A percentile compares a stretch with the other conserved stretches of the same genome.
Evolutionary conservation across 352 stramenopile genomes (phyloP).

Genomic region (Phytophthora chlamydospora): DNA sequence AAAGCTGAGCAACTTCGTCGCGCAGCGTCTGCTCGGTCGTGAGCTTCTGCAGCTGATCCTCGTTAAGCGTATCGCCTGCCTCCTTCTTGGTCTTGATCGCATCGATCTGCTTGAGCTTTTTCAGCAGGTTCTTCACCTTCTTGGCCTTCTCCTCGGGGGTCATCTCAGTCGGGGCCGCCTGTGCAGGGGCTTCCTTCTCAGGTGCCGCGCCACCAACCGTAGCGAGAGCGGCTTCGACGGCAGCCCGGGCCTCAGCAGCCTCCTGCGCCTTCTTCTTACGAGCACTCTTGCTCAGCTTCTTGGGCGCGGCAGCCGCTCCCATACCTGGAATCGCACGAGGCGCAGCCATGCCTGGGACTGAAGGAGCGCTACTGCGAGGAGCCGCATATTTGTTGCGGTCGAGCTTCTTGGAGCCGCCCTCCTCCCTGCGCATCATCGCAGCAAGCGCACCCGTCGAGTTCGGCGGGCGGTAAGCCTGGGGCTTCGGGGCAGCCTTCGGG

Average conservation of each 20-base stretch:
- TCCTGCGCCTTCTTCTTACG: constrained; percentile 89
- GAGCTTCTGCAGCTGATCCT: constrained; percentile 84
- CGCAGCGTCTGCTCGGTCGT: constrained; percentile 64
- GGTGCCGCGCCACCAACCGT: constrained; percentile 37
- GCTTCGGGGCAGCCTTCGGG: constrained; percentile 59
- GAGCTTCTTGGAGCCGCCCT: constrained; percentile 79
- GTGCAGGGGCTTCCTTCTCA: constrained; percentile 27
- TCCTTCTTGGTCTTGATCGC: constrained; percentile 80
- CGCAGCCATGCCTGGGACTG: constrained; percentile 56
- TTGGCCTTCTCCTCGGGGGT: constrained; percentile 86
- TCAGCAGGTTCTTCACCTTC: constrained; percentile 81
- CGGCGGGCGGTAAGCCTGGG: constrained; percentile 86
- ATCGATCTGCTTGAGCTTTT: constrained; percentile 91
- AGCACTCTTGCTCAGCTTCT: constrained; percentile 82
- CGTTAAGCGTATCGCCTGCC: constrained; percentile 76
- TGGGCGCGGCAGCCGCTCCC: constrained; percentile 47
- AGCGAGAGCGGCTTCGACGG: constrained; percentile 63
- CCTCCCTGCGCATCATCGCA: constrained; percentile 93
- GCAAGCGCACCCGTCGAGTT: constrained; percentile 91
- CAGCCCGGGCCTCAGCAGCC: constrained; percentile 65
- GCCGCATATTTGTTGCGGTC: constrained; percentile 87
- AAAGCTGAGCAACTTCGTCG: constrained; percentile 71
- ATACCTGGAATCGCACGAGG: constrained; percentile 72
- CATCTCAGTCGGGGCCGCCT: constrained; percentile 39
- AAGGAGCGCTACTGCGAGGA: constrained; percentile 36